Base-by-base conservation (phyloP, 306 rosid genomes). In the Adenanthera pavonina region DNA sequence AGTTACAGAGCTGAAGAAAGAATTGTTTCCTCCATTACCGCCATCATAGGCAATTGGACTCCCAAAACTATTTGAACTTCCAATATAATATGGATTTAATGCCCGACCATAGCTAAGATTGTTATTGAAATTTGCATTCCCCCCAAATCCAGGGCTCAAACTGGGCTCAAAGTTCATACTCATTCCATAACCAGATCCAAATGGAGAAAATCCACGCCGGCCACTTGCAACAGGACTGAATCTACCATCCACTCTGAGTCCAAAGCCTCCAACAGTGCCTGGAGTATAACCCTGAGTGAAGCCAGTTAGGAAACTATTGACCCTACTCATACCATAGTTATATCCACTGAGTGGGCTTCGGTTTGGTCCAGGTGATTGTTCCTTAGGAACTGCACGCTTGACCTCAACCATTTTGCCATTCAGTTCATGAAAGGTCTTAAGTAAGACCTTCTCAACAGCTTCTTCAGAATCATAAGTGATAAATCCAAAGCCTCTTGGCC, bases 371-470 rank as follows among this genome's bases (percentile, higher is more conserved):
- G 99, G 97, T 64, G 99, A 95, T 80, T 89, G 84, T 86, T 95
- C 99, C 90, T 95, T 95, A 6, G 99, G 99, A 84, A 95, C 98
- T 60, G 99, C 99, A 71, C 98, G 91, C 93, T 95, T 95, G 83
- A 95, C 99, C 89, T 95, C 99, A 76, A 93, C 99, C 99, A 92
- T 90, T 89, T 95, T 95, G 20, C 99, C 99, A 52, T 95, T 95
- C 81, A 95, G 86, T 79, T 93, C 98, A 84, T 95, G 99, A 74
- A 95, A 95, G 8, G 97, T 95, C 85, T 89, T 93, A 15, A 88
- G 86, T 81, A 95, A 87, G 81, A 95, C 97, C 83, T 85, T 91
- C 81, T 95, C 98, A 78, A 95, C 99, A 74, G 96, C 97, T 77
- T 93, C 98, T 87, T 95, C 99, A 2, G 97, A 89, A 86, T 95